Evolutionary conservation across 1,139 yeast genomes (phyloP).

Genomic region (Blastobotrys apis): DNA sequence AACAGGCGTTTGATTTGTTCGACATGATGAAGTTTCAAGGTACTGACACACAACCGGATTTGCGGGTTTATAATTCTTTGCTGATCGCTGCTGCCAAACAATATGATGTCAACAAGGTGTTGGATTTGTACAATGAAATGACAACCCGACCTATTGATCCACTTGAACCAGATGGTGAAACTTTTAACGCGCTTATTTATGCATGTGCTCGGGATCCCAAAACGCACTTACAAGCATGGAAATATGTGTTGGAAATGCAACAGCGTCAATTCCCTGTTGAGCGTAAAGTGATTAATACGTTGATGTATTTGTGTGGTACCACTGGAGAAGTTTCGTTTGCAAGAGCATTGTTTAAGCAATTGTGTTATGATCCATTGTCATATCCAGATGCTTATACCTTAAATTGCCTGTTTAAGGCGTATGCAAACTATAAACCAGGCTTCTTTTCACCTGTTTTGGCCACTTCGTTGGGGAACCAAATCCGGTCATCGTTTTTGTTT

Average conservation of each 20-base stretch:
- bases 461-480: slow-evolving; percentile 31
- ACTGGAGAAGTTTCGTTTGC: slow-evolving; percentile 77
- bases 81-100: slow-evolving; percentile 60
- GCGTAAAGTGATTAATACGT: slow-evolving; percentile 55
- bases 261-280: slow-evolving; percentile 43
- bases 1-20: slow-evolving; percentile 66
- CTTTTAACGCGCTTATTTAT: slow-evolving; percentile 62
- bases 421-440: slow-evolving; percentile 32
- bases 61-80: slow-evolving; percentile 64
- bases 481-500: slow-evolving; percentile 28
- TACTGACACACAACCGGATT: slow-evolving; percentile 58
- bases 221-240: slow-evolving; percentile 66
- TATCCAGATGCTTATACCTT: slow-evolving; percentile 32
- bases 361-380: slow-evolving; percentile 40
- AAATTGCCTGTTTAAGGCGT: slow-evolving; percentile 34
- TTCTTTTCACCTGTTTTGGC: slow-evolving; percentile 36
- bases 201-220: slow-evolving; percentile 60
- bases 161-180: slow-evolving; percentile 44
- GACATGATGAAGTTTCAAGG: slow-evolving; percentile 83
- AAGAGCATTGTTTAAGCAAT: slow-evolving; percentile 63
- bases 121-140: slow-evolving; percentile 77
- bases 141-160: slow-evolving; percentile 35
- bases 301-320: slow-evolving; percentile 67
- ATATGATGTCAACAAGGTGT: slow-evolving; percentile 62
- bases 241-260: slow-evolving; percentile 63